phyloP scores from a whole-genome alignment of 108 stramenopile genomes.

The Pseudonitzschia multistriata region DNA sequence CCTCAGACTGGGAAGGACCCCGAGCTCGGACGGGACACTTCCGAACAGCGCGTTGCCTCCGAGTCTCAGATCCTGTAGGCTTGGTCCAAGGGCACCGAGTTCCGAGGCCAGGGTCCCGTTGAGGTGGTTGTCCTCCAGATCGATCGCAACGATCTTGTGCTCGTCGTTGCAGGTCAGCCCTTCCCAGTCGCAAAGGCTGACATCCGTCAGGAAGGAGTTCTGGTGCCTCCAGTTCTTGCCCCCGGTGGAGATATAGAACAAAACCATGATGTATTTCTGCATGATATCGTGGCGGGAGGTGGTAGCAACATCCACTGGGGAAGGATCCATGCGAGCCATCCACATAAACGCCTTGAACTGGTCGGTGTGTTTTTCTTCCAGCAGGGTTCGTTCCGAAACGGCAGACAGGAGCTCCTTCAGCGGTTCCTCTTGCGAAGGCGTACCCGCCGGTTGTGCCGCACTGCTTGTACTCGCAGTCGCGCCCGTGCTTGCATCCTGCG shows the following conservation, averaged over 20 bases:
- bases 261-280: slow-evolving; percentile 5
- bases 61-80: background rate
- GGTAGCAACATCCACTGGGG: background rate
- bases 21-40: slow-evolving; percentile 6
- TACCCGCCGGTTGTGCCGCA: background rate
- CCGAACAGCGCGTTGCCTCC: background rate
- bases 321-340: slow-evolving; percentile 1
- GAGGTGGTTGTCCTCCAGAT: background rate
- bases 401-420: background rate
- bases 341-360: slow-evolving; percentile 2
- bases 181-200: background rate
- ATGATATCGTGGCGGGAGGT: background rate
- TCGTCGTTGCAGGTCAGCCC: slow-evolving; percentile 1
- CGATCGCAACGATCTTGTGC: background rate
- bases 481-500: too few species aligned
- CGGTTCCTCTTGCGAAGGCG: background rate
- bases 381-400: background rate
- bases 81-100: background rate
- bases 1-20: background rate
- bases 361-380: background rate
- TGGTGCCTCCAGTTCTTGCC: slow-evolving; percentile 2
- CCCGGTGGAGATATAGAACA: slow-evolving; percentile 4
- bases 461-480: background rate
- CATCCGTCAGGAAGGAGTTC: background rate
- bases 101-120: slow-evolving; percentile 8